Conservation (phyloP, 2,329 filamentous ascomycete species). For the Seiridium unicorne region DNA sequence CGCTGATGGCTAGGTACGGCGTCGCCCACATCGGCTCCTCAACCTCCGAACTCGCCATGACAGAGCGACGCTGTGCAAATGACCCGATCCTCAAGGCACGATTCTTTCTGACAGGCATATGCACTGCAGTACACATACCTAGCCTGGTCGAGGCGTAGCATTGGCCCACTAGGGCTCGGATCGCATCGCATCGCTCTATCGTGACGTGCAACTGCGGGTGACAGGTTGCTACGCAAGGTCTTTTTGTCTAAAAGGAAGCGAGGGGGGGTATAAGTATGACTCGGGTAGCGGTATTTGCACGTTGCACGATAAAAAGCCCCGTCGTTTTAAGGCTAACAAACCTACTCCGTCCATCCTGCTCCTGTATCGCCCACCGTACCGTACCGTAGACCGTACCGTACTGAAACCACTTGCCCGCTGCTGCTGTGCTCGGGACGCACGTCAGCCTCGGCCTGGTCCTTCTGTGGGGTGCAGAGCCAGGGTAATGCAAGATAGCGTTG, state of each 20-base stretch:
- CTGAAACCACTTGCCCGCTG: background rate
- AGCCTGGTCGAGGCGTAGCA: too few relatives aligned
- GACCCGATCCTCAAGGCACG: background rate
- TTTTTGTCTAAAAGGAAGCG: background rate
- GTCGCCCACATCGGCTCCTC: background rate
- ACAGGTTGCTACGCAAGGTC: too few relatives aligned
- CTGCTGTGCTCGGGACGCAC: background rate
- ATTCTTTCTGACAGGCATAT: too few relatives aligned
- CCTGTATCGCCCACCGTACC: too few relatives aligned
- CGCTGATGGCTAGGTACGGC: background rate
- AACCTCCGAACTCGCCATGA: slow-evolving; percentile 1
- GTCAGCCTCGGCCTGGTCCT: slow-evolving; percentile 11
- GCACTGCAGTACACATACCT: too few relatives aligned
- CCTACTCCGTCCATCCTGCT: too few relatives aligned
- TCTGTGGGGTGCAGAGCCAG: slow-evolving; percentile 20
- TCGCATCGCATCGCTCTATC: background rate
- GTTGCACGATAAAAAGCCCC: too few relatives aligned
- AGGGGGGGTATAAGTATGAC: background rate
- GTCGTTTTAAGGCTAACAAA: too few relatives aligned
- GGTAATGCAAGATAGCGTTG: background rate
- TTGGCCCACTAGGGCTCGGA: background rate
- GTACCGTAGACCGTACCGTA: background rate
- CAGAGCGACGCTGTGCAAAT: background rate
- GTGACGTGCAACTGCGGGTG: background rate
- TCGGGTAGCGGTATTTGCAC: background rate